These are phyloP conservation scores for Infundibulicybe gibba DNA, from an alignment of 768 basidiomycete species.

Conservation along the genomic window DNA sequence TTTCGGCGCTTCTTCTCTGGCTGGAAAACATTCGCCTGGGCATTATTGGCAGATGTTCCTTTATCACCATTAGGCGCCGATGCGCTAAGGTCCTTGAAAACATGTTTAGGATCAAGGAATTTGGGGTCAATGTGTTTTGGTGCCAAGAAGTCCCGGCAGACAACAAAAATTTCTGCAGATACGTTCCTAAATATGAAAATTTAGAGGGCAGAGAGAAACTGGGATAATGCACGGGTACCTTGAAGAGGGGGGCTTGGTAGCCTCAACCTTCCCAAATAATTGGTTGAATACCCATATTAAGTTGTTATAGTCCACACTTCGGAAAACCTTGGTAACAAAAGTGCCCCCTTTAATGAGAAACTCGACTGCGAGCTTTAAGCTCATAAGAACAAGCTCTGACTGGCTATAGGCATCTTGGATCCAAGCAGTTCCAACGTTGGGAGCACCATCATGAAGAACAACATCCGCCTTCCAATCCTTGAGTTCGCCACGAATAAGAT, in stretches of 20 bases:
- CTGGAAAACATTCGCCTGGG: constrained; percentile 89
- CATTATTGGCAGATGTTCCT: constrained; percentile 59
- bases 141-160: constrained; percentile 91
- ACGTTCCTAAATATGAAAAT: constrained; percentile 68
- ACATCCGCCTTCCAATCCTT: constrained; percentile 99
- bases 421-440: constrained; percentile 99
- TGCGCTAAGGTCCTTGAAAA: constrained; percentile 87
- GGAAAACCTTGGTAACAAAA: constrained; percentile 98
- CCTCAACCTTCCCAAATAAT: constrained; percentile 93
- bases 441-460: constrained; percentile 97
- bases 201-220: constrained; percentile 3
- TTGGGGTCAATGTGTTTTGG: constrained; percentile 97
- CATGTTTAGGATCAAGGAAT: constrained; percentile 95
- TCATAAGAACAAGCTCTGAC: constrained; percentile 94
- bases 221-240: constrained; percentile 44
- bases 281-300: constrained; percentile 99
- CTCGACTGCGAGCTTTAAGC: constrained; percentile 91
- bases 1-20: constrained; percentile 94
- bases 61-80: constrained; percentile 43
- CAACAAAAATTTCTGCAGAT: constrained; percentile 99
- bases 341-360: constrained; percentile 91
- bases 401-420: constrained; percentile 98
- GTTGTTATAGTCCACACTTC: constrained; percentile 97
- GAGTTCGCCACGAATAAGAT: constrained; percentile 78
- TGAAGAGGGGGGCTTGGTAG: constrained; percentile 97